Evolutionary conservation across 805 yeast species (phyloP).

Genomic region (Pichia manshurica): DNA sequence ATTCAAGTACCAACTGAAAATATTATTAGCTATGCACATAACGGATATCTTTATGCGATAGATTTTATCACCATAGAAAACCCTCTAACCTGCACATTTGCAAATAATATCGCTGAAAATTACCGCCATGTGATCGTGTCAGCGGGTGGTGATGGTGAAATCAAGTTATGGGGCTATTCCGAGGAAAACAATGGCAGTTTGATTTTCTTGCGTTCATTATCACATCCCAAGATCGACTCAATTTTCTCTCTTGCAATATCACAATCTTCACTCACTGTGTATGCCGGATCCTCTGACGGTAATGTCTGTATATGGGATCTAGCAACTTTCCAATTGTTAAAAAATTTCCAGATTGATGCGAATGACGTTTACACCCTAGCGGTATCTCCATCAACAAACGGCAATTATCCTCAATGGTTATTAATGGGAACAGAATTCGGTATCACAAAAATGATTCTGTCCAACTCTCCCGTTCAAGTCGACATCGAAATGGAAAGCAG

Average conservation of each 20-base stretch:
- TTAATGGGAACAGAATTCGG: constrained; percentile 49
- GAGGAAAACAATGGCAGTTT: constrained; percentile 16
- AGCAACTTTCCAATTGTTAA: constrained; percentile 64
- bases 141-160: constrained; percentile 88
- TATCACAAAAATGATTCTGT: constrained; percentile 14
- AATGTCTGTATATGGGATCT: constrained; percentile 81
- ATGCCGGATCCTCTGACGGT: constrained; percentile 77
- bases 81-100: constrained; percentile 18
- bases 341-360: constrained; percentile 37
- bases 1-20: constrained; percentile 66
- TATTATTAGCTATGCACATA: constrained; percentile 77
- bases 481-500: constrained; percentile 26
- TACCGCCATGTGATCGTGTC: constrained; percentile 42
- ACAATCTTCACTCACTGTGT: constrained; percentile 58
- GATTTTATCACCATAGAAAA: constrained; percentile 26
- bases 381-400: constrained; percentile 34
- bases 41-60: constrained; percentile 82
- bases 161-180: constrained; percentile 68
- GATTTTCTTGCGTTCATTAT: constrained; percentile 36
- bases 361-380: constrained; percentile 59
- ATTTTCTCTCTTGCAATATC: constrained; percentile 58
- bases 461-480: constrained; percentile 24
- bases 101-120: constrained; percentile 24
- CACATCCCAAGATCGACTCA: constrained; percentile 50
- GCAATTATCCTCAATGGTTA: constrained; percentile 29